Evolutionary conservation across 2,329 filamentous ascomycete species (phyloP).

Genomic region (Fusarium sp.): DNA sequence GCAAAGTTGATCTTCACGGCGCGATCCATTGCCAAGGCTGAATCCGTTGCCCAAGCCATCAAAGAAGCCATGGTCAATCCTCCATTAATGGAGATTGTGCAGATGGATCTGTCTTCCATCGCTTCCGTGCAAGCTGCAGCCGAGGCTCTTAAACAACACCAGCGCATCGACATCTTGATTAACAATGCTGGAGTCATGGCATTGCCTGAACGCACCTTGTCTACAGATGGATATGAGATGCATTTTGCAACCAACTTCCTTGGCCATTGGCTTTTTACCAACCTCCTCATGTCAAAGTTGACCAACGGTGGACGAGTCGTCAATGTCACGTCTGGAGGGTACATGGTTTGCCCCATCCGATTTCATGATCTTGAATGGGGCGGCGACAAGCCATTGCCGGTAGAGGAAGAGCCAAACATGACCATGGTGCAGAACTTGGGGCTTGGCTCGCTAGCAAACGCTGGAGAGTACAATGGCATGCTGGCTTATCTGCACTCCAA

Average conservation of each 20-base stretch:
- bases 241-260: background rate
- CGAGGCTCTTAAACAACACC: background rate
- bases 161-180: background rate
- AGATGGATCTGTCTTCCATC: background rate
- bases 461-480: background rate
- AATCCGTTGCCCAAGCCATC: background rate
- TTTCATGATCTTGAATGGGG: background rate
- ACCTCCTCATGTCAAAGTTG: background rate
- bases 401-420: background rate
- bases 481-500: background rate
- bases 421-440: background rate
- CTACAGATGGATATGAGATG: background rate
- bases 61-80: background rate
- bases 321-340: background rate
- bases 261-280: background rate
- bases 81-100: background rate
- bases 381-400: background rate
- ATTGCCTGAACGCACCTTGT: background rate
- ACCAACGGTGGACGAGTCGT: background rate
- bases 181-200: slow-evolving; percentile 1
- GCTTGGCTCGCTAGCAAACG: background rate
- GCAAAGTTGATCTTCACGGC: background rate
- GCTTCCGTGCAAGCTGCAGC: background rate
- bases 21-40: background rate
- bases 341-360: background rate